These are phyloP conservation scores for Ophiostoma ulmi DNA, from an alignment of 2,329 filamentous ascomycete species.

Conservation along the genomic window DNA sequence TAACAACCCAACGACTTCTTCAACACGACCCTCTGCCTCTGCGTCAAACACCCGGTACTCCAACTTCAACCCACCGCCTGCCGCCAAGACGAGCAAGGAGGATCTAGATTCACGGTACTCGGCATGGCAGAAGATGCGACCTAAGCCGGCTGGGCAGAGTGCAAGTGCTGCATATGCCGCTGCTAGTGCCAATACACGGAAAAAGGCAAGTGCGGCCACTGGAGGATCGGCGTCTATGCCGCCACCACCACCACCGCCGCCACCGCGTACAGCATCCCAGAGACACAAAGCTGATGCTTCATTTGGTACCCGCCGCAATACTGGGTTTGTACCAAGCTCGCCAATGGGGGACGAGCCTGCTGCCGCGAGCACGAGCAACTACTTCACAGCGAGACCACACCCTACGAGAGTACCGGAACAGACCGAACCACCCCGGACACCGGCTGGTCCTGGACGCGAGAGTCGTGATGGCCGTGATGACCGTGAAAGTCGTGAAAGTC, in stretches of 20 bases:
- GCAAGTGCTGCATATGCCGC: slow-evolving; percentile 27
- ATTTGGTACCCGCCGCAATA: slow-evolving; percentile 45
- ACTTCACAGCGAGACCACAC: slow-evolving; percentile 39
- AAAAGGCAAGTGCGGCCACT: slow-evolving; percentile 30
- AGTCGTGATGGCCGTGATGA: slow-evolving; percentile 28
- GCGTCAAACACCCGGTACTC: slow-evolving; percentile 30
- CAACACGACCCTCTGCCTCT: slow-evolving; percentile 23
- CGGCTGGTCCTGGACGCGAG: not conserved
- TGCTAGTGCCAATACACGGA: slow-evolving; percentile 19
- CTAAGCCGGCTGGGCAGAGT: slow-evolving; percentile 26
- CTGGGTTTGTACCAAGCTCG: slow-evolving; percentile 48
- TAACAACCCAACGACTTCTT: slow-evolving; percentile 23
- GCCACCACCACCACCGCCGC: slow-evolving; percentile 40
- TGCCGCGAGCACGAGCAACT: slow-evolving; percentile 45
- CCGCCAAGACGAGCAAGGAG: slow-evolving; percentile 26
- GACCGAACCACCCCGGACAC: not conserved
- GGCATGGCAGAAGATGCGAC: slow-evolving; percentile 38
- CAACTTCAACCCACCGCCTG: slow-evolving; percentile 26
- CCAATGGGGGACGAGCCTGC: slow-evolving; percentile 50
- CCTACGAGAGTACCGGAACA: slow-evolving; percentile 16
- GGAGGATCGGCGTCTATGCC: slow-evolving; percentile 29
- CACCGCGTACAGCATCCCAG: slow-evolving; percentile 48
- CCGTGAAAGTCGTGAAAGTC: slow-evolving; percentile 28
- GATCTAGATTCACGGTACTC: slow-evolving; percentile 31
- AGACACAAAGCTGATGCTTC: slow-evolving; percentile 51